Conservation (phyloP, 305 asterid genomes). For the Striga hermonthica region DNA sequence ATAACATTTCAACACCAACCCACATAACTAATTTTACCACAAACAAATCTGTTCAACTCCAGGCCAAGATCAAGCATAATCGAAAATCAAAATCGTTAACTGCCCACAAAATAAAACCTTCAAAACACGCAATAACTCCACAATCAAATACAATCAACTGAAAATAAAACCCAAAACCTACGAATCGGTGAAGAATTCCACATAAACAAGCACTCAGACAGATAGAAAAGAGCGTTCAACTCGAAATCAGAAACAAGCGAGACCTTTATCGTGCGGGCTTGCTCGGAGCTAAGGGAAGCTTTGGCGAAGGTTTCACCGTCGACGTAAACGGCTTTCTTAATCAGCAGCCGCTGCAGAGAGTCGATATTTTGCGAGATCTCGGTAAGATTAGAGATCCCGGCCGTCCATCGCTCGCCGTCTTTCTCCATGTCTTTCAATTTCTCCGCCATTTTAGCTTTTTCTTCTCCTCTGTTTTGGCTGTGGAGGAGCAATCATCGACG, state of each 20-base stretch:
- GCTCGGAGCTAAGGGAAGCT: conserved; percentile 79
- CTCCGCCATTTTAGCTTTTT: conserved; percentile 41
- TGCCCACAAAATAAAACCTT: not conserved
- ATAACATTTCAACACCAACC: not conserved
- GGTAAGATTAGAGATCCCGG: conserved; percentile 77
- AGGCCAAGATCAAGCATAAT: conserved; percentile 2
- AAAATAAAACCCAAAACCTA: conserved; percentile 1
- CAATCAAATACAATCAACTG: not conserved
- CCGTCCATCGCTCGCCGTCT: conserved; percentile 78
- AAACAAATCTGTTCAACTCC: not conserved
- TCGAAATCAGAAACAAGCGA: not conserved
- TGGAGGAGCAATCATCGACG: conserved; percentile 6
- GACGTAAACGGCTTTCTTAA: conserved; percentile 76
- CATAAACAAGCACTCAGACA: not conserved
- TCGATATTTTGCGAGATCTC: conserved; percentile 78
- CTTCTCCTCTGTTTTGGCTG: not conserved
- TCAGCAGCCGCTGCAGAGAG: conserved; percentile 67
- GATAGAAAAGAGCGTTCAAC: conserved; percentile 5
- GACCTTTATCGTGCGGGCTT: conserved; percentile 87
- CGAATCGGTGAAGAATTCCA: conserved; percentile 7
- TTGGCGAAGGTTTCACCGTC: conserved; percentile 83
- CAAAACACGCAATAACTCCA: conserved; percentile 4
- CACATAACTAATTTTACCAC: not conserved
- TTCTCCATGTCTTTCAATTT: conserved; percentile 49
- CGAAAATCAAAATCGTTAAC: not conserved